A percentile compares a stretch with the other conserved stretches of the same genome.
Conservation (phyloP, 805 yeast genomes). For the Cyberlindnera euphorbiiphila region DNA sequence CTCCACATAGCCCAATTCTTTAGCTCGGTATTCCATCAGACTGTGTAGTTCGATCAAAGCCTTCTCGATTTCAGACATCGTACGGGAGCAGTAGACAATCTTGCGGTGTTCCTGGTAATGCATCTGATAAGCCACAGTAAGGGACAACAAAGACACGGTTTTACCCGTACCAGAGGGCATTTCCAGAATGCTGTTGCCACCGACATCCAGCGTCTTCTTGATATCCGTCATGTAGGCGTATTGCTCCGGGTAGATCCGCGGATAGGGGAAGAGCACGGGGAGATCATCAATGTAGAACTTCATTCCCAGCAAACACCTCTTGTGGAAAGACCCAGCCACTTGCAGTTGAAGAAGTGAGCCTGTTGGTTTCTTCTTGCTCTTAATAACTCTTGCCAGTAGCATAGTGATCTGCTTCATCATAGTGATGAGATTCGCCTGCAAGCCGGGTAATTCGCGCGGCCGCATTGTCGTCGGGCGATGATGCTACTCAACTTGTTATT, state of each 20-base stretch:
- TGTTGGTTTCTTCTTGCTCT: no score
- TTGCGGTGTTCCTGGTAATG: slow-evolving; percentile 91
- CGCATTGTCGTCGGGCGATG: no score
- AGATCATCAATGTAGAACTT: slow-evolving; percentile 86
- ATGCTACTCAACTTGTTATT: no score
- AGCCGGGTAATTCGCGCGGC: no score
- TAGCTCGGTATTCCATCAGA: slow-evolving; percentile 81
- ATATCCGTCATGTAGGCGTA: slow-evolving; percentile 97
- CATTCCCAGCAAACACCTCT: no score
- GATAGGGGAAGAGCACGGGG: slow-evolving; percentile 95
- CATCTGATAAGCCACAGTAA: slow-evolving; percentile 95
- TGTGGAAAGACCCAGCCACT: no score
- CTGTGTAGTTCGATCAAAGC: slow-evolving; percentile 87
- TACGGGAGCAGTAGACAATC: slow-evolving; percentile 96
- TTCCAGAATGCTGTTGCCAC: slow-evolving; percentile 93
- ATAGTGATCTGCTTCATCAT: no score
- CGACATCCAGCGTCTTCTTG: slow-evolving; percentile 89
- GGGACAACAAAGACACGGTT: slow-evolving; percentile 84
- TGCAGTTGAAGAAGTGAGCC: no score
- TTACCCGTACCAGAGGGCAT: slow-evolving; percentile 99
- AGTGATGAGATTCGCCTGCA: no score
- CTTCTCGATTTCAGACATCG: slow-evolving; percentile 98
- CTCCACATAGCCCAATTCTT: slow-evolving; percentile 81
- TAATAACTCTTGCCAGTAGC: no score
- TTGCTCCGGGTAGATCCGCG: slow-evolving; percentile 96